phyloP scores from a whole-genome alignment of 176 grass and related monocot species.

The Typha latifolia region DNA sequence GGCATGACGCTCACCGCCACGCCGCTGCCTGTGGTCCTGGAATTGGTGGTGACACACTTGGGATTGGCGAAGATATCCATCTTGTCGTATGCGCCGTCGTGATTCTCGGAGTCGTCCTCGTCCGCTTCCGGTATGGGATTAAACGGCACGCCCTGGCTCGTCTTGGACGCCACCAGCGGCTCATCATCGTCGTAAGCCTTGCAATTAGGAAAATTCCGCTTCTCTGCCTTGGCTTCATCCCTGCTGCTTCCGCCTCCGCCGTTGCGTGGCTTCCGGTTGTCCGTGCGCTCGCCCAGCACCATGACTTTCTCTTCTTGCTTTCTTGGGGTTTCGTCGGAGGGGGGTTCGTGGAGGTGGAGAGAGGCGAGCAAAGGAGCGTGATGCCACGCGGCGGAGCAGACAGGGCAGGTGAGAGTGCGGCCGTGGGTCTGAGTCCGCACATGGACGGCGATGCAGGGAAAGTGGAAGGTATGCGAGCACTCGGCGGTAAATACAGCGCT shows the following conservation, averaged over 20 bases:
- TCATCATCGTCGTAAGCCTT: conserved; percentile 76
- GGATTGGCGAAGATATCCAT: conserved; percentile 26
- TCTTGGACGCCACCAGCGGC: conserved; percentile 10
- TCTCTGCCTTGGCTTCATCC: conserved; percentile 19
- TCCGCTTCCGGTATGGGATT: too few species aligned
- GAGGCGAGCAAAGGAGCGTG: conserved; percentile 56
- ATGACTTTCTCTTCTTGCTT: neutral
- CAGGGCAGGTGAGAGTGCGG: conserved; percentile 51
- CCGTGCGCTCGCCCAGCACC: neutral
- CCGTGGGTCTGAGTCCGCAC: conserved; percentile 29
- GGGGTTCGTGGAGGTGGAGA: conserved; percentile 6
- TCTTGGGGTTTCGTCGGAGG: neutral
- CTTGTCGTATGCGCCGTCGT: too few species aligned
- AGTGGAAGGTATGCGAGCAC: conserved; percentile 87
- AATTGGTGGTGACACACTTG: neutral
- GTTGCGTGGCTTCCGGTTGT: neutral
- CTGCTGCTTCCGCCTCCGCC: neutral
- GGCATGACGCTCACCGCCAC: conserved; percentile 35
- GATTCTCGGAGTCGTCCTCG: conserved; percentile 31
- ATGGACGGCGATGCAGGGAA: conserved; percentile 69
- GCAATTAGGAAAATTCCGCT: conserved; percentile 20
- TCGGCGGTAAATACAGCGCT: conserved; percentile 90
- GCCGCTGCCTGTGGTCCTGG: conserved; percentile 2
- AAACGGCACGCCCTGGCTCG: neutral
- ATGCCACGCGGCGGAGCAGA: conserved; percentile 59